These are phyloP conservation scores for Eruca vesicaria DNA, from an alignment of 441 rosid species.

Conservation along the genomic window DNA sequence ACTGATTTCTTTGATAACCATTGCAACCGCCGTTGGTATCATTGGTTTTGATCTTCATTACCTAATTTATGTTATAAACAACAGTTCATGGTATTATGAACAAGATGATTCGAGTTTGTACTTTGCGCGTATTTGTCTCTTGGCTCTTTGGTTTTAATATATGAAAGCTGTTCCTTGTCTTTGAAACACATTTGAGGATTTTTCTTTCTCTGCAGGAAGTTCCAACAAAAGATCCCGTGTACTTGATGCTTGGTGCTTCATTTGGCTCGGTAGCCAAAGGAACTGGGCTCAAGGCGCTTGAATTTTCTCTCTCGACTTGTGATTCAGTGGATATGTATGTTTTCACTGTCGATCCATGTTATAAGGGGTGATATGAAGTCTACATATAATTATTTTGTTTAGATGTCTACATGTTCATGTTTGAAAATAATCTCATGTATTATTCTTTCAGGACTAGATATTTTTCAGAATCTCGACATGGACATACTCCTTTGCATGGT, in stretches of 20 bases:
- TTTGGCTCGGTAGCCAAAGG: conserved; percentile 99
- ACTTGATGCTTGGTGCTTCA: conserved; percentile 92
- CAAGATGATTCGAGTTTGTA: conserved; percentile 88
- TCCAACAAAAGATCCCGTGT: conserved; percentile 82
- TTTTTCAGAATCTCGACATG: conserved; percentile 92
- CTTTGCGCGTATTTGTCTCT: conserved; percentile 5
- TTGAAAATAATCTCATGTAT: conserved; percentile 1
- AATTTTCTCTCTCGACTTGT: conserved; percentile 87
- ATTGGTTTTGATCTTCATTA: too few relatives aligned
- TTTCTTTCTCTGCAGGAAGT: conserved; percentile 62
- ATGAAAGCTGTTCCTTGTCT: background rate
- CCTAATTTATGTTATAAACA: too few relatives aligned
- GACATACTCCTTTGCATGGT: conserved; percentile 96
- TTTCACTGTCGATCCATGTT: conserved; percentile 95
- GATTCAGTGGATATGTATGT: conserved; percentile 96
- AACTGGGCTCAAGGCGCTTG: conserved; percentile 97
- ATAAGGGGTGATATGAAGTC: conserved; percentile 79
- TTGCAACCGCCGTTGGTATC: too few relatives aligned
- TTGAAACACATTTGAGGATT: background rate
- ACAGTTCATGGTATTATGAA: too few relatives aligned
- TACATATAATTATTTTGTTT: background rate
- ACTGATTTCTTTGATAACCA: too few relatives aligned
- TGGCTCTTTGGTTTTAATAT: conserved; percentile 4
- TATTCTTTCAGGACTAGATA: conserved; percentile 78
- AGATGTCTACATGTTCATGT: background rate